A percentile compares a stretch with the other conserved stretches of the same genome.
Evolutionary conservation across 305 asterid genomes (phyloP).

Genomic region (Rubia balearica): DNA sequence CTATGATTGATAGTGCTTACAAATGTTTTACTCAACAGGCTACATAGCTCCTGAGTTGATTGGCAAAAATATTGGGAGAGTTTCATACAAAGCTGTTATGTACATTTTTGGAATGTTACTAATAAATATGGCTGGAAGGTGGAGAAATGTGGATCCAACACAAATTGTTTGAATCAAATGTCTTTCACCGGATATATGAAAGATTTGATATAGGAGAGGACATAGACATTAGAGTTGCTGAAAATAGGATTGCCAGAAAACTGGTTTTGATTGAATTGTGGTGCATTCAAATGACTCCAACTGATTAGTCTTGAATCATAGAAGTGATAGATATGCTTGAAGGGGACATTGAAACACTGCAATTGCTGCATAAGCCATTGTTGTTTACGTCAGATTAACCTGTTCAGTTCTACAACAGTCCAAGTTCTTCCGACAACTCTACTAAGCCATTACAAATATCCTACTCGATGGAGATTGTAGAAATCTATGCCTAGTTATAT

Average conservation of each 20-base stretch:
- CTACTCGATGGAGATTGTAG: too few species aligned
- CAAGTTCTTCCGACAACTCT: too few species aligned
- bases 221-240: constrained; percentile 27
- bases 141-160: not conserved
- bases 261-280: constrained; percentile 17
- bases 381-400: not conserved
- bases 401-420: not conserved
- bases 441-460: too few species aligned
- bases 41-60: too few species aligned
- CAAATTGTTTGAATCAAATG: constrained; percentile 14
- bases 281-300: constrained; percentile 11
- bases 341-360: constrained; percentile 19
- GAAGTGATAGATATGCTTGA: constrained; percentile 36
- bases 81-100: too few species aligned
- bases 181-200: constrained; percentile 37
- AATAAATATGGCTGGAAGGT: not conserved
- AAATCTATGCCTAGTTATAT: too few species aligned
- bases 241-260: constrained; percentile 29
- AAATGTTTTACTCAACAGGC: too few species aligned
- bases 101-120: too few species aligned
- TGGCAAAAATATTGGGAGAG: too few species aligned
- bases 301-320: constrained; percentile 33
- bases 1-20: too few species aligned
- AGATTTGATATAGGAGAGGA: constrained; percentile 24
- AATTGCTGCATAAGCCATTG: constrained; percentile 26